A percentile compares a stretch with the other conserved stretches of the same genome.
These are phyloP conservation scores for Flaveria sonorensis DNA, from an alignment of 129 eudicot genomes.

Conservation along the genomic window DNA sequence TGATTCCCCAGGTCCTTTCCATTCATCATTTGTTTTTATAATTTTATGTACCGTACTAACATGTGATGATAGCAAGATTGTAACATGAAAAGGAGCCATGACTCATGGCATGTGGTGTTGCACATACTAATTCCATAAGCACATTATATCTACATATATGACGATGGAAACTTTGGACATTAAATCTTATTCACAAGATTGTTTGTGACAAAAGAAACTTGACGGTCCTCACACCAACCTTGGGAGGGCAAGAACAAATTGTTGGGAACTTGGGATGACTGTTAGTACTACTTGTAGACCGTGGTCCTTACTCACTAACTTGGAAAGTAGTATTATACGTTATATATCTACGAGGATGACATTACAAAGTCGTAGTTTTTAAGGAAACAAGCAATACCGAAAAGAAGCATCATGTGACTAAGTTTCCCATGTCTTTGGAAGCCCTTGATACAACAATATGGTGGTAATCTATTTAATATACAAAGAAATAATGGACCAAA, in stretches of 20 bases:
- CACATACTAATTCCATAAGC: neutral
- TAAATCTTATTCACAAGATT: neutral
- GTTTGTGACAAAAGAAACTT: slow-evolving; percentile 10
- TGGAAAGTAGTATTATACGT: slow-evolving; percentile 9
- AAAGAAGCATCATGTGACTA: neutral
- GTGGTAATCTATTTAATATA: neutral
- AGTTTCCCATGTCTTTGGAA: neutral
- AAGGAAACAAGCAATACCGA: neutral
- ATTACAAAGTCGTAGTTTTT: slow-evolving; percentile 3
- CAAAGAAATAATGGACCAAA: neutral
- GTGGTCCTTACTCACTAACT: slow-evolving; percentile 14
- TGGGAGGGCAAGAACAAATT: slow-evolving; percentile 2
- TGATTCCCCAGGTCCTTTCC: neutral
- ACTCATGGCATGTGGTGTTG: neutral
- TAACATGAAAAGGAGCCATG: neutral
- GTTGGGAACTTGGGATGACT: slow-evolving; percentile 15
- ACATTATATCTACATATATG: slow-evolving; percentile 1
- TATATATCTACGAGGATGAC: slow-evolving; percentile 12
- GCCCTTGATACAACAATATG: slow-evolving; percentile 8
- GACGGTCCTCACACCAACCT: neutral
- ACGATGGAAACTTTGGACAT: neutral
- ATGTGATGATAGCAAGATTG: neutral
- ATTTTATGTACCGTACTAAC: neutral
- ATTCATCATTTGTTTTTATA: neutral
- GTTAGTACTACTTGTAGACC: neutral